Evolutionary conservation across 192 early-diverging fungal species (phyloP).

Genomic region (Kickxella alabastrina): DNA sequence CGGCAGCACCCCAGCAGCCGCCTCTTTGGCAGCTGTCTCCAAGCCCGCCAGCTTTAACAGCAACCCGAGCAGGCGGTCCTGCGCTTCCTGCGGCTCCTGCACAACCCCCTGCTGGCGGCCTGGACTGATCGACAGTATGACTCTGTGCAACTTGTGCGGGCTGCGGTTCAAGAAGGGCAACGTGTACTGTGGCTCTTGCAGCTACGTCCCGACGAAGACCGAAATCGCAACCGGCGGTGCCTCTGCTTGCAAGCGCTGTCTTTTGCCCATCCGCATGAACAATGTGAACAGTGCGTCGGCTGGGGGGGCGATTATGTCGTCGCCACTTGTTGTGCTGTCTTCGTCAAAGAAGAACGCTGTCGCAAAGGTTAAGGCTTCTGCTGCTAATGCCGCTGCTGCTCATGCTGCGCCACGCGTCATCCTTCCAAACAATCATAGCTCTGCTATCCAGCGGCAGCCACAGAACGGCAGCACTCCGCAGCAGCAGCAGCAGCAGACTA

Average conservation of each 20-base stretch:
- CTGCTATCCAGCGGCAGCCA: not conserved
- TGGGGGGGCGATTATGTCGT: conserved; percentile 1
- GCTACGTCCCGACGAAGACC: conserved; percentile 55
- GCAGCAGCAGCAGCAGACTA: not conserved
- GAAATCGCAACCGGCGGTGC: conserved; percentile 53
- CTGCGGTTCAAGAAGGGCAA: conserved; percentile 56
- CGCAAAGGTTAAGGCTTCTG: no score
- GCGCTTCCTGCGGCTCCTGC: conserved; percentile 47
- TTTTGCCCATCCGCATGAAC: conserved; percentile 15
- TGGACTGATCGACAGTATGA: conserved; percentile 52
- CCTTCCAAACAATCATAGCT: conserved; percentile 1
- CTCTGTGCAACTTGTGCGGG: conserved; percentile 54
- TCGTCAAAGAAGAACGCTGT: no score
- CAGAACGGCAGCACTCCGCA: not conserved
- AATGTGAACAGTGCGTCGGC: not conserved
- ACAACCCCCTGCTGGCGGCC: conserved; percentile 56
- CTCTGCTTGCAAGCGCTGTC: conserved; percentile 43
- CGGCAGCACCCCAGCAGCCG: not conserved
- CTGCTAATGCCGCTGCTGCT: not conserved
- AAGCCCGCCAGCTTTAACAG: not conserved
- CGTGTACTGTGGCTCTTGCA: conserved; percentile 46
- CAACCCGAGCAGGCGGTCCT: conserved; percentile 28
- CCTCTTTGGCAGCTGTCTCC: not conserved
- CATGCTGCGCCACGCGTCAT: conserved; percentile 1
- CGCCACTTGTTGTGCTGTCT: conserved; percentile 1